A percentile compares a stretch with the other conserved stretches of the same genome.
phyloP scores from a whole-genome alignment of 2,329 filamentous ascomycete genomes.

The Colletotrichum sp. region DNA sequence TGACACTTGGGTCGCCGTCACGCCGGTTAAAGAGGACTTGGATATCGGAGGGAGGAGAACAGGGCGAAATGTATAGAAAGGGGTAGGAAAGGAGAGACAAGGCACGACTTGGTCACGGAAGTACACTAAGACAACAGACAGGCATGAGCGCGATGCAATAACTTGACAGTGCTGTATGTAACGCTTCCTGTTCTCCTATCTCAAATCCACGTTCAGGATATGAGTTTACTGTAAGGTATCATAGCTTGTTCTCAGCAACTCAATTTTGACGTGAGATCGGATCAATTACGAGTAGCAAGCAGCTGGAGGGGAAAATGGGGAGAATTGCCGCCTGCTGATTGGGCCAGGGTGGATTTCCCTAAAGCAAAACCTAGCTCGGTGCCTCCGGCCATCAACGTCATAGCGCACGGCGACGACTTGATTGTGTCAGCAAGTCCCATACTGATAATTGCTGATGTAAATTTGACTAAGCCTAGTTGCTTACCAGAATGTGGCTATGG shows the following conservation, averaged over 20 bases:
- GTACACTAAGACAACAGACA: neutral
- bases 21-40: neutral
- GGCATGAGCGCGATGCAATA: neutral
- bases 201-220: neutral
- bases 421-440: neutral
- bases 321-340: constrained; percentile 1
- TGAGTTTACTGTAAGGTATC: neutral
- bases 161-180: neutral
- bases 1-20: neutral
- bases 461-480: constrained; percentile 27
- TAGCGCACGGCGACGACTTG: neutral
- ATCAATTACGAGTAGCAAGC: neutral
- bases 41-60: no score
- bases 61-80: neutral
- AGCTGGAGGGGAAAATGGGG: neutral
- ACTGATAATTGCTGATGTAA: constrained; percentile 29
- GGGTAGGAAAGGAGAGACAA: neutral
- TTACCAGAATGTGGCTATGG: constrained; percentile 14
- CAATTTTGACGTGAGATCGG: neutral
- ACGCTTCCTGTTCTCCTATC: neutral
- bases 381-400: neutral
- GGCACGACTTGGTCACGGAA: neutral
- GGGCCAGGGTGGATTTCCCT: neutral
- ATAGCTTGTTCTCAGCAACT: neutral
- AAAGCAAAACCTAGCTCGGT: neutral